These are phyloP conservation scores for Scytalidium lignicola DNA, from an alignment of 2,329 filamentous ascomycete genomes.

Conservation along the genomic window DNA sequence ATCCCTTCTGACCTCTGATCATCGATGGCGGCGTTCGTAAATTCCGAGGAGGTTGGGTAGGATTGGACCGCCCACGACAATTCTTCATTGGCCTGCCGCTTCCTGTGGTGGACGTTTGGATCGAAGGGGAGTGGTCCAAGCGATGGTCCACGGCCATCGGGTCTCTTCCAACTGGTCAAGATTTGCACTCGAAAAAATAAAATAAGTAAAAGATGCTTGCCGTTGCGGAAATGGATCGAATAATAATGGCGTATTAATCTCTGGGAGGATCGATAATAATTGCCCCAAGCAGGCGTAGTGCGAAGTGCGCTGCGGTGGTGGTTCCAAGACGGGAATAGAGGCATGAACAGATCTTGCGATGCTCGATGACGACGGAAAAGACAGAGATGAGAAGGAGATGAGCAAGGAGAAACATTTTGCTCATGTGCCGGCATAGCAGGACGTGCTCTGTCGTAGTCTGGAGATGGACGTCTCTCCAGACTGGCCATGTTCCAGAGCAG, in stretches of 20 bases:
- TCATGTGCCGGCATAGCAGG: neutral
- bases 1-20: neutral
- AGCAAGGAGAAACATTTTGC: no score
- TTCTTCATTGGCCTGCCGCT: neutral
- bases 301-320: neutral
- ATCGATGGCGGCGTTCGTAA: conserved; percentile 4
- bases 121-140: conserved; percentile 13
- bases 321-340: neutral
- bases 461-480: neutral
- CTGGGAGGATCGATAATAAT: neutral
- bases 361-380: neutral
- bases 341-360: neutral
- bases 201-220: conserved; percentile 1
- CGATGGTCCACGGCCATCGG: conserved; percentile 5
- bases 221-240: conserved; percentile 3
- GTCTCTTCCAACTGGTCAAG: conserved; percentile 12
- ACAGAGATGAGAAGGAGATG: no score
- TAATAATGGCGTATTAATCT: neutral
- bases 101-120: conserved; percentile 7
- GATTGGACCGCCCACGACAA: conserved; percentile 11
- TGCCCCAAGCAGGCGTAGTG: neutral
- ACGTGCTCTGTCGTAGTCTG: neutral
- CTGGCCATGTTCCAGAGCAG: neutral
- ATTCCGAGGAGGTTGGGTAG: conserved; percentile 13
- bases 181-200: neutral